Evolutionary conservation across 176 grass and related monocot genomes (phyloP).

Genomic region (Melocanna baccifera): DNA sequence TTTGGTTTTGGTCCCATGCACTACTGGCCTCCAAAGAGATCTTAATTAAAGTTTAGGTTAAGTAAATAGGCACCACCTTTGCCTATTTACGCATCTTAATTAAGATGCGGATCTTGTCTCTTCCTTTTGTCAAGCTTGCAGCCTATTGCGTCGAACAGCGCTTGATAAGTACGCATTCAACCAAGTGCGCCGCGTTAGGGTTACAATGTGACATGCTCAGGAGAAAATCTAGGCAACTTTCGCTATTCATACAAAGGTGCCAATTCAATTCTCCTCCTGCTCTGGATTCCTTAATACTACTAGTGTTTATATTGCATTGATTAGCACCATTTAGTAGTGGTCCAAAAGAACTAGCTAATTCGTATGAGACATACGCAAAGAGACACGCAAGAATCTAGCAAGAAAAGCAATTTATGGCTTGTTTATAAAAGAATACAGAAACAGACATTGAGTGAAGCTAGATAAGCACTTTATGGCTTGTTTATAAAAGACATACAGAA

Average conservation of each 20-base stretch:
- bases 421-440: constrained; percentile 36
- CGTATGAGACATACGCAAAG: constrained; percentile 33
- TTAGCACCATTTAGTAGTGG: background rate
- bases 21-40: background rate
- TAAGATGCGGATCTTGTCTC: constrained; percentile 24
- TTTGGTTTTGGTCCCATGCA: background rate
- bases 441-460: constrained; percentile 28
- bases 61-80: background rate
- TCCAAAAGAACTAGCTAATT: constrained; percentile 38
- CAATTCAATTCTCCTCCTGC: background rate
- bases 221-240: constrained; percentile 9
- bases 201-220: background rate
- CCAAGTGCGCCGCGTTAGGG: background rate
- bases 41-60: background rate
- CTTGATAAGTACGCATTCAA: background rate
- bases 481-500: constrained; percentile 37
- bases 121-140: constrained; percentile 27
- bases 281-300: constrained; percentile 18
- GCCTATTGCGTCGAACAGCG: background rate
- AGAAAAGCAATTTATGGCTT: constrained; percentile 13
- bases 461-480: constrained; percentile 3
- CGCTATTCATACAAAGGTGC: constrained; percentile 13
- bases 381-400: constrained; percentile 9
- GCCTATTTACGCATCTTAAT: background rate
- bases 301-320: constrained; percentile 24